Evolutionary conservation across 805 yeast species (phyloP), one percentile per base, ranked within the genome.

Genomic region (Cyberlindnera nakhonratchasimensis): DNA sequence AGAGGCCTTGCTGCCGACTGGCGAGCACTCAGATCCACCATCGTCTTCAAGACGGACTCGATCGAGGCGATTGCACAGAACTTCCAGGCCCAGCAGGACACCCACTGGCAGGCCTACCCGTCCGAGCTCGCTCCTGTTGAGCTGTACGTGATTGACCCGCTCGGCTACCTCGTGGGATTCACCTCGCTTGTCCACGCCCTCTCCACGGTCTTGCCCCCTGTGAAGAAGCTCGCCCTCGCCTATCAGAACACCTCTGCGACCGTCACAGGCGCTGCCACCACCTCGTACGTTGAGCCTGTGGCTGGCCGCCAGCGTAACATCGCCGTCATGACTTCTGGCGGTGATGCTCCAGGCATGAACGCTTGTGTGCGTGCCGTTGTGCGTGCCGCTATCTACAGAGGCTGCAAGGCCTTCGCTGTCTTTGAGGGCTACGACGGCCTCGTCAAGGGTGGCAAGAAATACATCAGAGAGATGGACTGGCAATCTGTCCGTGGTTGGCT

Each of bases 341-440:
- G 99, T 66, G 99, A 93, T 63, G 86, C 98, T 40, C 99, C 95
- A 20, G 99, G 99, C 57, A 93, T 93, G 99, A 88, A 89, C 65
- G 91, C 97, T 5, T 86, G 82, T 21, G 99, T 93, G 8, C 75
- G 99, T 49, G 96, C 98, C 1, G 95, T 93, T 45, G 96, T 91
- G 8, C 77, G 99, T 55, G 79, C 96, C 2, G 96, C 96, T 47
- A 87, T 93, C 50, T 78, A 71, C 69, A 72, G 79, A 45, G 90
- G 85, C 14, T 93, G 98, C 69, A 95, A 89, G 49, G 91, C 89
- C 24, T 93, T 74, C 57, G 97, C 95, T 20, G 80, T 95, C 38
- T 82, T 78, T 62, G 99, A 93, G 66, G 99, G 99, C 47, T 93
- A 93, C 70, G 86, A 86, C 50, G 99, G 99, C 48, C 73, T 93